Conservation (phyloP, 2,329 filamentous ascomycete species). For the Xylaria digitata region DNA sequence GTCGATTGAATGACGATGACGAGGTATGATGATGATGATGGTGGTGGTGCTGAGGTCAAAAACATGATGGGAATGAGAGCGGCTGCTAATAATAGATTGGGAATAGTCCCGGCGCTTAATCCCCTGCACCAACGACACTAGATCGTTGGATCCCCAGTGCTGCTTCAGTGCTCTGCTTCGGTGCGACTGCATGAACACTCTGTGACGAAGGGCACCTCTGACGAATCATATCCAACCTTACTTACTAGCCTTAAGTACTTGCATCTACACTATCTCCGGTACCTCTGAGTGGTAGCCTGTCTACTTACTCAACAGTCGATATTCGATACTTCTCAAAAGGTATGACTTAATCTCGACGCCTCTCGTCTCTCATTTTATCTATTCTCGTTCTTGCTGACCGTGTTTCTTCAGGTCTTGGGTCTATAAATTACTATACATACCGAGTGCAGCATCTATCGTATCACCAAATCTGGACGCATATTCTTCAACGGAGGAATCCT, state of each 20-base stretch:
- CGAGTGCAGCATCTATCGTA: neutral
- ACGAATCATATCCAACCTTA: slow-evolving; percentile 39
- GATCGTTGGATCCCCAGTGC: slow-evolving; percentile 30
- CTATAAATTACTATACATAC: neutral
- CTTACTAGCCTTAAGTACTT: neutral
- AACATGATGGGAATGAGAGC: slow-evolving; percentile 41
- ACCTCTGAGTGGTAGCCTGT: neutral
- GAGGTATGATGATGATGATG: neutral
- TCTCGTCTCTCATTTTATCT: neutral
- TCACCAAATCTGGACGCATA: neutral
- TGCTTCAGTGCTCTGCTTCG: no score
- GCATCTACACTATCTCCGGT: no score
- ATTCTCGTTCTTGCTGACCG: slow-evolving; percentile 5
- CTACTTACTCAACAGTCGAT: slow-evolving; percentile 2
- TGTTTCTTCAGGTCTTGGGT: neutral
- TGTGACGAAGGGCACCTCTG: slow-evolving; percentile 23
- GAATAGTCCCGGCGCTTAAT: slow-evolving; percentile 49
- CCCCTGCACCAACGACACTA: slow-evolving; percentile 22
- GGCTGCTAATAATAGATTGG: slow-evolving; percentile 49
- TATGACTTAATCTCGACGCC: neutral
- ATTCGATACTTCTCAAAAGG: slow-evolving; percentile 8
- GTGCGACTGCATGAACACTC: slow-evolving; percentile 33
- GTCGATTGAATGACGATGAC: slow-evolving; percentile 1
- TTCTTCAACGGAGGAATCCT: slow-evolving; percentile 18
- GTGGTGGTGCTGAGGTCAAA: neutral